Conservation (phyloP, 2,329 filamentous ascomycete species). For the Aspergillus uvarum region DNA sequence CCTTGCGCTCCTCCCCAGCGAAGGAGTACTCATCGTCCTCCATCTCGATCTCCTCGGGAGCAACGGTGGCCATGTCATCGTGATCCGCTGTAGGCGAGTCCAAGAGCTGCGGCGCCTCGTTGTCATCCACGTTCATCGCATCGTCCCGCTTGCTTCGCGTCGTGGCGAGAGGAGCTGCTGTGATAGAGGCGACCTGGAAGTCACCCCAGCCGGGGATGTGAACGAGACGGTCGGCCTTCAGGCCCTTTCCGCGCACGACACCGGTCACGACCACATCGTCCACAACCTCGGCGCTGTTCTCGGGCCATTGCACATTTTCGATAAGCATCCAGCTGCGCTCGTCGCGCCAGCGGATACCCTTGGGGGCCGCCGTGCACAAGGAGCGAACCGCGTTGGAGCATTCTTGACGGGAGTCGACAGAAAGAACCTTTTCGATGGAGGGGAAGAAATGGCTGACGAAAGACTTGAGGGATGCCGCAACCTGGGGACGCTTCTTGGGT, state of each 20-base stretch:
- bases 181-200: slow-evolving; percentile 88
- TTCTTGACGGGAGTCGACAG: slow-evolving; percentile 83
- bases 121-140: slow-evolving; percentile 68
- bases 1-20: slow-evolving; percentile 65
- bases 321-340: slow-evolving; percentile 94
- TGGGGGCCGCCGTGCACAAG: slow-evolving; percentile 86
- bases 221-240: slow-evolving; percentile 87
- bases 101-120: slow-evolving; percentile 51
- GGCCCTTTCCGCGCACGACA: slow-evolving; percentile 76
- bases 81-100: slow-evolving; percentile 74
- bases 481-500: slow-evolving; percentile 72
- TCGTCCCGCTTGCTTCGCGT: slow-evolving; percentile 56
- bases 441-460: slow-evolving; percentile 96
- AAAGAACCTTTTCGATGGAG: slow-evolving; percentile 85
- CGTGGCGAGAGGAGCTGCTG: slow-evolving; percentile 66
- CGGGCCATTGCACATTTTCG: slow-evolving; percentile 74
- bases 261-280: slow-evolving; percentile 75
- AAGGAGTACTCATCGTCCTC: slow-evolving; percentile 60
- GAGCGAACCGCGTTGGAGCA: slow-evolving; percentile 87
- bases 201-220: slow-evolving; percentile 93
- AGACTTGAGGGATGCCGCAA: slow-evolving; percentile 80
- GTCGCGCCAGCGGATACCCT: slow-evolving; percentile 93
- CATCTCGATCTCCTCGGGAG: slow-evolving; percentile 83
- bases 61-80: slow-evolving; percentile 79
- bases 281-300: slow-evolving; percentile 46